Evolutionary conservation across 768 basidiomycete species (phyloP).

Genomic region (Lactarius tabidus): DNA sequence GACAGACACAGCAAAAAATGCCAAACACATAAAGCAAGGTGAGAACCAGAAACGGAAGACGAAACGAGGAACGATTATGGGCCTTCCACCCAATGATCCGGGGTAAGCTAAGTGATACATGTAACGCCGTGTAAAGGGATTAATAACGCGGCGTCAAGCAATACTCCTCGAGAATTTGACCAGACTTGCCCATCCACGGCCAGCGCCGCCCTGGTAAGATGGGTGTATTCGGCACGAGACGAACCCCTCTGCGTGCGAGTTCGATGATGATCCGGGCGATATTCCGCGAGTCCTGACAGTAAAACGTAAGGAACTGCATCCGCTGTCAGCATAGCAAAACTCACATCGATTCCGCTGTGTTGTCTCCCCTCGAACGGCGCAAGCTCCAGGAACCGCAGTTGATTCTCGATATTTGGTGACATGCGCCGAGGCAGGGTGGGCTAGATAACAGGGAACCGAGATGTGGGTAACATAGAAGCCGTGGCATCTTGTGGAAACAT

Average conservation of each 20-base stretch:
- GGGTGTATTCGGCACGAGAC: conserved; percentile 68
- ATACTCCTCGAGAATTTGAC: conserved; percentile 55
- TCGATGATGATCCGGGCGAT: conserved; percentile 77
- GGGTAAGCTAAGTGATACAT: not conserved
- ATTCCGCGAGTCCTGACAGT: conserved; percentile 81
- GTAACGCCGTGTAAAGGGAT: not conserved
- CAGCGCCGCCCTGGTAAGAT: conserved; percentile 65
- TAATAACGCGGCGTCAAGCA: conserved; percentile 5
- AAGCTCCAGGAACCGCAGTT: conserved; percentile 68
- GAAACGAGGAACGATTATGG: not conserved
- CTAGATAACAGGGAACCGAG: conserved; percentile 18
- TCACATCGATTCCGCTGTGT: conserved; percentile 88
- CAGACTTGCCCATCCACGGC: conserved; percentile 83
- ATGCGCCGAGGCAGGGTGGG: conserved; percentile 29
- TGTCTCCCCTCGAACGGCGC: conserved; percentile 75
- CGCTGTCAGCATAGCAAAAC: conserved; percentile 32
- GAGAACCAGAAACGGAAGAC: not conserved
- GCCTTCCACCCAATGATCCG: not conserved
- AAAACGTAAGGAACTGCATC: not conserved
- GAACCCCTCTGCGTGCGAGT: conserved; percentile 64
- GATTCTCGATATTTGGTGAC: conserved; percentile 65
- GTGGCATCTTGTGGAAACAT: not conserved
- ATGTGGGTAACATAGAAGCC: conserved; percentile 1
- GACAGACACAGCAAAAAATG: not conserved
- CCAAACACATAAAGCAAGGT: not conserved